A percentile compares a stretch with the other conserved stretches of the same genome.
These are phyloP conservation scores for Fraxinus pennsylvanica DNA, from an alignment of 257 asterid genomes.

Conservation along the genomic window DNA sequence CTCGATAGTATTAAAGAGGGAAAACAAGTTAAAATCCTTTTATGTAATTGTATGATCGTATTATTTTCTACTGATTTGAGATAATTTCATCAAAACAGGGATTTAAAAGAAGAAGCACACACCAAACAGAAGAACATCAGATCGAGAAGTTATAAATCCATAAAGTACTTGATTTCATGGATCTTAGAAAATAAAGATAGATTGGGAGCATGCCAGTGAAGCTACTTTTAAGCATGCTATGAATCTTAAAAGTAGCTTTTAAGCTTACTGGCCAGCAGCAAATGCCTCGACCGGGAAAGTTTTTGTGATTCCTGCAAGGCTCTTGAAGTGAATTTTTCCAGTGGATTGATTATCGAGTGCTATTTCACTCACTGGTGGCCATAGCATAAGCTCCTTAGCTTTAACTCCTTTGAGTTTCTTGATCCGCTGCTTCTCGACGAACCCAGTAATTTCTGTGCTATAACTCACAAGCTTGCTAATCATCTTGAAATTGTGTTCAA, in stretches of 20 bases:
- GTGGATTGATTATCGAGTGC: slow-evolving; percentile 45
- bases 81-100: slow-evolving; percentile 5
- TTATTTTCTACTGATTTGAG: slow-evolving; percentile 24
- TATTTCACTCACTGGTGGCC: slow-evolving; percentile 77
- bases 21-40: neutral
- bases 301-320: slow-evolving; percentile 79
- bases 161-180: slow-evolving; percentile 7
- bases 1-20: neutral
- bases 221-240: neutral
- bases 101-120: slow-evolving; percentile 7
- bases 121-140: slow-evolving; percentile 3
- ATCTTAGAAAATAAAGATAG: neutral
- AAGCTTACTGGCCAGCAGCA: slow-evolving; percentile 52
- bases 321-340: slow-evolving; percentile 73
- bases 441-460: slow-evolving; percentile 48
- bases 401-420: slow-evolving; percentile 78
- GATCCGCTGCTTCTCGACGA: slow-evolving; percentile 58
- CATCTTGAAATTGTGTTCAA: slow-evolving; percentile 66
- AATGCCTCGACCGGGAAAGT: slow-evolving; percentile 77
- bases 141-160: neutral
- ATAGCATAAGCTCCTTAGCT: slow-evolving; percentile 68
- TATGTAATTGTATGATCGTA: neutral
- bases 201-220: neutral
- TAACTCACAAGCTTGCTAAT: slow-evolving; percentile 67
- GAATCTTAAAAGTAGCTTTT: neutral